Evolutionary conservation across 257 asterid genomes (phyloP).

Genomic region (Verbena officinalis): DNA sequence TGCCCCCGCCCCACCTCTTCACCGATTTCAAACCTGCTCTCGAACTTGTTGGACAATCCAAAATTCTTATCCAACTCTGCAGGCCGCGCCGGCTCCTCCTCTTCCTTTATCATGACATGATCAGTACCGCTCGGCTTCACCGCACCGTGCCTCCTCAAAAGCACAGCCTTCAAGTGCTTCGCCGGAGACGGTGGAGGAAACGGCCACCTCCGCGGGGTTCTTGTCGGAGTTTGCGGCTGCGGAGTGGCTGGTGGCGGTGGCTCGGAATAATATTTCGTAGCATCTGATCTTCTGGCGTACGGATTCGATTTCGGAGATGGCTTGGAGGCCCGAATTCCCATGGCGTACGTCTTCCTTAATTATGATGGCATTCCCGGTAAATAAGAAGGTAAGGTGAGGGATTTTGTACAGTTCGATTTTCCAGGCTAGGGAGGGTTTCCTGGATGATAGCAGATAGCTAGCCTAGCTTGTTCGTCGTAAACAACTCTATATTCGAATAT

Average conservation of each 20-base stretch:
- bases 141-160: constrained; percentile 28
- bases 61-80: constrained; percentile 64
- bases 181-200: constrained; percentile 72
- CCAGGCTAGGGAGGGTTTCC: neutral
- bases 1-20: constrained; percentile 76
- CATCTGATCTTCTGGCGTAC: constrained; percentile 37
- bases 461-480: constrained; percentile 18
- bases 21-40: constrained; percentile 52
- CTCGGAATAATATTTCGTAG: constrained; percentile 23
- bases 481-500: neutral
- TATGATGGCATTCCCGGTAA: neutral
- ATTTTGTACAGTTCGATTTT: neutral
- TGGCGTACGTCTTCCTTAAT: constrained; percentile 15
- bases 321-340: constrained; percentile 66
- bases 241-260: constrained; percentile 29
- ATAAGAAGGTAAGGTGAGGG: neutral
- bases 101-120: constrained; percentile 22
- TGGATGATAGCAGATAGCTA: neutral
- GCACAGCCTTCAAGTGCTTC: constrained; percentile 49
- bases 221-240: constrained; percentile 27
- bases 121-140: constrained; percentile 35
- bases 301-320: constrained; percentile 61
- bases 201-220: constrained; percentile 39
- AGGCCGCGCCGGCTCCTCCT: constrained; percentile 23
- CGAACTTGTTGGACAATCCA: constrained; percentile 60